Conservation (phyloP, 257 asterid genomes). For the Gentiana dahurica region DNA sequence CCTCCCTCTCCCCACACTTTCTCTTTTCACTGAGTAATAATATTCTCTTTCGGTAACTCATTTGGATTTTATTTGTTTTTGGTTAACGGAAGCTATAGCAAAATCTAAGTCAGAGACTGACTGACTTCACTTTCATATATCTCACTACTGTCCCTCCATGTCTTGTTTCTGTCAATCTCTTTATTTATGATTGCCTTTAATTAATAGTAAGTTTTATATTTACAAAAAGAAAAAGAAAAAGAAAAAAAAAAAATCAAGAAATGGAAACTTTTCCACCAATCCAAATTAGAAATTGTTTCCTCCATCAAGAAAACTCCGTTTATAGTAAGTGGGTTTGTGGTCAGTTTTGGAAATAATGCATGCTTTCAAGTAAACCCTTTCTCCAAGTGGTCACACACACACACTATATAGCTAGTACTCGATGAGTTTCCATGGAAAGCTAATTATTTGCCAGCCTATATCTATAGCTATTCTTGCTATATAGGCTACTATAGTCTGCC, state of each 20-base stretch:
- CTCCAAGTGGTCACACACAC: conserved; percentile 7
- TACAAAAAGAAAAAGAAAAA: background rate
- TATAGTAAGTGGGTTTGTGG: conserved; percentile 24
- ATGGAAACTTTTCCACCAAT: conserved; percentile 28
- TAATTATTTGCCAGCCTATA: background rate
- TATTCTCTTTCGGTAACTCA: conserved; percentile 35
- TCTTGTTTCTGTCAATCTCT: conserved; percentile 53
- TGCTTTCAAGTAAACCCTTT: conserved; percentile 35
- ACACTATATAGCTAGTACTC: background rate
- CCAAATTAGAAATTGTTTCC: conserved; percentile 39
- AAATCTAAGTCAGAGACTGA: conserved; percentile 37
- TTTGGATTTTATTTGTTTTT: conserved; percentile 39
- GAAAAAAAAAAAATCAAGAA: conserved; percentile 8
- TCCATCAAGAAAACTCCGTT: conserved; percentile 42
- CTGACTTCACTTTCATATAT: conserved; percentile 9
- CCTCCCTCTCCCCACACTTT: conserved; percentile 12
- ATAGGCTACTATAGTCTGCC: no score
- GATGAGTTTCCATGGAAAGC: background rate
- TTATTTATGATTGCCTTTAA: conserved; percentile 27
- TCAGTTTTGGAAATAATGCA: conserved; percentile 40
- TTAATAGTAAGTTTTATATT: no score
- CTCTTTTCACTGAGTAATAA: conserved; percentile 49
- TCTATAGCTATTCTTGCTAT: no score
- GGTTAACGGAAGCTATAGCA: conserved; percentile 18
- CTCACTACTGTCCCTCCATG: conserved; percentile 21